These are phyloP conservation scores for Glomus cerebriforme DNA, from an alignment of 192 early-diverging fungal species.

Conservation along the genomic window DNA sequence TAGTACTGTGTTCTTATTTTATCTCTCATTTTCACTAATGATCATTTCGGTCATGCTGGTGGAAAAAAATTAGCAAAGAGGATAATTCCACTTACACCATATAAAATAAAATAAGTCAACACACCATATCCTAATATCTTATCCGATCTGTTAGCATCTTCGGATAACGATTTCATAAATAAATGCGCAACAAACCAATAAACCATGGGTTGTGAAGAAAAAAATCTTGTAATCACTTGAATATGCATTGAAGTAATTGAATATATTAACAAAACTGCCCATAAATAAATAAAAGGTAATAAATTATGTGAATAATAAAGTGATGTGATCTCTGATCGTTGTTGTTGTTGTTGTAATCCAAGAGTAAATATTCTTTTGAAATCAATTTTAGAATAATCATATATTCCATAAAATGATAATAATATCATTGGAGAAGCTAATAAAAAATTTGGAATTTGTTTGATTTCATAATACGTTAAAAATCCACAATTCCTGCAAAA, in stretches of 20 bases:
- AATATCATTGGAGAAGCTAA: conserved; percentile 78
- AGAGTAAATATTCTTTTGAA: conserved; percentile 55
- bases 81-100: conserved; percentile 73
- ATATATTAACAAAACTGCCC: conserved; percentile 61
- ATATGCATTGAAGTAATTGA: conserved; percentile 80
- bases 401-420: conserved; percentile 65
- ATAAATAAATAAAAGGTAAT: conserved; percentile 68
- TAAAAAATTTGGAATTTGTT: conserved; percentile 91
- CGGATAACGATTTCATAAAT: conserved; percentile 29
- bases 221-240: conserved; percentile 88
- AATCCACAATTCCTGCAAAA: conserved; percentile 79
- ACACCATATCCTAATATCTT: conserved; percentile 20
- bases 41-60: conserved; percentile 60
- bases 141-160: not conserved
- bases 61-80: conserved; percentile 88
- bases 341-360: conserved; percentile 40
- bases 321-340: not conserved
- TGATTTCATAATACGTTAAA: conserved; percentile 74
- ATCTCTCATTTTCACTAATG: too few relatives aligned
- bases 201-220: conserved; percentile 74
- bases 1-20: too few relatives aligned
- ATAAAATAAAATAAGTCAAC: conserved; percentile 68
- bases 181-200: conserved; percentile 80
- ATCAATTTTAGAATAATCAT: conserved; percentile 56
- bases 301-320: not conserved